Conservation (phyloP, 2,329 filamentous ascomycete genomes). For the Cladorrhinum sp. region DNA sequence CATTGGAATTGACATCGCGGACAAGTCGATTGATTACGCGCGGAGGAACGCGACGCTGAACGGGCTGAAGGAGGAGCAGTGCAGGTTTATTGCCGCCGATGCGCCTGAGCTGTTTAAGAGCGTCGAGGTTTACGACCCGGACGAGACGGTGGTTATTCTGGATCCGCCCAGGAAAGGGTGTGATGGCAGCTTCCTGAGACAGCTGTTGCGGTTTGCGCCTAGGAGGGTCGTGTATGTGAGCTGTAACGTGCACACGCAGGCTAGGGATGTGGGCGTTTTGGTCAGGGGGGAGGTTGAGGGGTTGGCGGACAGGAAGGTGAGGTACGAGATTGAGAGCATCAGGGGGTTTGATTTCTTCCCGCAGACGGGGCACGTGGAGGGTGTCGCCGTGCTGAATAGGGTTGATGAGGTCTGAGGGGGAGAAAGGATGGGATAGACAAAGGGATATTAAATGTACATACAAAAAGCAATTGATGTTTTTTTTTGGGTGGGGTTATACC, state of each 20-base stretch:
- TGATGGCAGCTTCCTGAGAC: conserved; percentile 76
- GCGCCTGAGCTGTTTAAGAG: conserved; percentile 77
- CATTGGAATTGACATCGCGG: conserved; percentile 86
- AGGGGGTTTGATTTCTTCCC: conserved; percentile 97
- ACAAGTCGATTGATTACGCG: conserved; percentile 74
- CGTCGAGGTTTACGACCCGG: conserved; percentile 63
- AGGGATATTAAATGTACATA: neutral
- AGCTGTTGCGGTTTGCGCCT: conserved; percentile 76
- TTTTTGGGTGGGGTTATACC: no score
- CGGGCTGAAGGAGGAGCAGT: conserved; percentile 62
- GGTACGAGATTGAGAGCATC: conserved; percentile 86
- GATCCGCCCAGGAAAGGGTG: conserved; percentile 97
- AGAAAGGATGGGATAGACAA: neutral
- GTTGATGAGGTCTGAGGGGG: conserved; percentile 38
- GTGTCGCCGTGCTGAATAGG: conserved; percentile 62
- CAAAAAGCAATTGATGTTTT: neutral
- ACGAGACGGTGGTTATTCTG: conserved; percentile 88
- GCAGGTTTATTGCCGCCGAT: conserved; percentile 85
- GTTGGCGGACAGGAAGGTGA: conserved; percentile 34
- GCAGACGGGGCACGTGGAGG: conserved; percentile 71
- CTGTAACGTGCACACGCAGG: conserved; percentile 98
- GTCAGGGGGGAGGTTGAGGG: conserved; percentile 61
- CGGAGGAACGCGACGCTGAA: conserved; percentile 76
- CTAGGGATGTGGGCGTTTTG: conserved; percentile 83
- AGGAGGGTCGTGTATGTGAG: conserved; percentile 86